These are phyloP conservation scores for Meyerozyma carpophila DNA, from an alignment of 1,139 yeast species.

Conservation along the genomic window DNA sequence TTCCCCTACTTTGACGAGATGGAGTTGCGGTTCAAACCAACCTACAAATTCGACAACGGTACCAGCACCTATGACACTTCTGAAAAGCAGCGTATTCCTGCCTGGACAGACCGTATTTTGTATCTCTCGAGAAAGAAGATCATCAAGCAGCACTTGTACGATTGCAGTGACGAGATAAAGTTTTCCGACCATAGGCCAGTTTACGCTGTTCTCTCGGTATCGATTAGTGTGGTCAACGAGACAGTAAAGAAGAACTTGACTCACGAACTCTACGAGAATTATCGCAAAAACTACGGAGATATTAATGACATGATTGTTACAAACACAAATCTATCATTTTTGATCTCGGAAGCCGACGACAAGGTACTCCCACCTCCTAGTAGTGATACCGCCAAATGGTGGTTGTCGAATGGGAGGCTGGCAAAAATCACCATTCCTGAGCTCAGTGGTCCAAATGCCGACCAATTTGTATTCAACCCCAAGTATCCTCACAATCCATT, in stretches of 20 bases:
- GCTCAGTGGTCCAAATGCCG: slow-evolving; percentile 26
- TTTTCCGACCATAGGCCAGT: slow-evolving; percentile 97
- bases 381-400: slow-evolving; percentile 80
- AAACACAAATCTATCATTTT: slow-evolving; percentile 23
- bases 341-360: slow-evolving; percentile 22
- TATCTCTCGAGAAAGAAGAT: slow-evolving; percentile 40
- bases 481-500: slow-evolving; percentile 69
- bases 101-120: slow-evolving; percentile 90
- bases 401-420: slow-evolving; percentile 76
- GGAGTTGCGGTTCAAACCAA: slow-evolving; percentile 74
- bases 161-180: slow-evolving; percentile 51
- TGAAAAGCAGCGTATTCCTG: slow-evolving; percentile 89
- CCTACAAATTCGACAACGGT: slow-evolving; percentile 89
- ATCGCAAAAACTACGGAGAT: slow-evolving; percentile 37
- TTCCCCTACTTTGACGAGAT: slow-evolving; percentile 70
- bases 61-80: slow-evolving; percentile 64
- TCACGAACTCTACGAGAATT: slow-evolving; percentile 53
- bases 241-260: slow-evolving; percentile 52
- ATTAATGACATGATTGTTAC: slow-evolving; percentile 37
- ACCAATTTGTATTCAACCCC: slow-evolving; percentile 56
- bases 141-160: slow-evolving; percentile 61
- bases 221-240: slow-evolving; percentile 68
- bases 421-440: slow-evolving; percentile 59
- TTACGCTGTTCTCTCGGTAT: slow-evolving; percentile 59
- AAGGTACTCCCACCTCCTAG: slow-evolving; percentile 79